Evolutionary conservation across 805 yeast genomes (phyloP).

Genomic region (Starmerella floricola): DNA sequence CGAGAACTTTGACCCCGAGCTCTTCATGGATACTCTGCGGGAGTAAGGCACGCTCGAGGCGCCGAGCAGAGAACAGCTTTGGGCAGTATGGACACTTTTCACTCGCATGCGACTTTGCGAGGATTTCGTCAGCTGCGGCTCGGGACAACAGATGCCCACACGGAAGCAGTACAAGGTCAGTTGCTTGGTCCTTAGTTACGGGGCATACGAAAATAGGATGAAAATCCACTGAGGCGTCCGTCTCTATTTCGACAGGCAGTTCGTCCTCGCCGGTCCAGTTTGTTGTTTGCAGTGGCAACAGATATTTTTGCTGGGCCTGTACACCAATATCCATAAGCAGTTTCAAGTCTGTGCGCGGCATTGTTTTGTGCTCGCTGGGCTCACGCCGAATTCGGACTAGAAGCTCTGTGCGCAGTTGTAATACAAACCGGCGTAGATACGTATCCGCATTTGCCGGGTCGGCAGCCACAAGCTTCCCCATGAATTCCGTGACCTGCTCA

Average conservation of each 20-base stretch:
- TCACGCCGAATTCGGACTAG: not conserved
- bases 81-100: not conserved
- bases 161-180: not conserved
- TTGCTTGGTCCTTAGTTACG: not conserved
- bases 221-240: not conserved
- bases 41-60: no score
- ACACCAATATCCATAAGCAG: not conserved
- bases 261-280: not conserved
- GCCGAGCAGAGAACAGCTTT: no score
- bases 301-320: not conserved
- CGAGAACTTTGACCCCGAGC: no score
- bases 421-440: not conserved
- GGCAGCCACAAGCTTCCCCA: not conserved
- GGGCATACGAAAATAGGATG: slow-evolving; percentile 1
- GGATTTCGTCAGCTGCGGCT: not conserved
- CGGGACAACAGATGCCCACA: not conserved
- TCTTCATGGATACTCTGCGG: no score
- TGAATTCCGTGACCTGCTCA: not conserved
- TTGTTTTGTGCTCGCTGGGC: not conserved
- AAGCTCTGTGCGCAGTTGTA: not conserved
- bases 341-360: not conserved
- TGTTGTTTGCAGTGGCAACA: not conserved
- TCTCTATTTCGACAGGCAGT: not conserved
- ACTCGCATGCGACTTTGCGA: no score
- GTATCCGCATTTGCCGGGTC: not conserved